Conservation (phyloP, 495 filamentous ascomycete species). For the Amniculicola lignicola region DNA sequence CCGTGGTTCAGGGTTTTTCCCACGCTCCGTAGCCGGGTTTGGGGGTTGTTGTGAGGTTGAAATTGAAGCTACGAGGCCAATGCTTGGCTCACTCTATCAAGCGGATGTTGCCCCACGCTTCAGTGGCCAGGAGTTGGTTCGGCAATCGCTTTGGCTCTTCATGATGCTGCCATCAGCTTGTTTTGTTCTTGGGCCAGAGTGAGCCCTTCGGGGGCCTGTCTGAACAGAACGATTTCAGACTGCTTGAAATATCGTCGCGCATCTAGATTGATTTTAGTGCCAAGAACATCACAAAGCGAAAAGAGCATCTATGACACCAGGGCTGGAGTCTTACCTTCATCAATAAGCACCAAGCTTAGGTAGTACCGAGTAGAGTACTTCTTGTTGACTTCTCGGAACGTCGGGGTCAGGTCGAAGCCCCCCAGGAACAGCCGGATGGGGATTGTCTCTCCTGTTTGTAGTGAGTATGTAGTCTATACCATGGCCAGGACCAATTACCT, state of each 20-base stretch:
- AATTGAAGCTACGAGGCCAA: neutral
- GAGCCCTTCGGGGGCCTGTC: constrained; percentile 73
- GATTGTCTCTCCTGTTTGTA: constrained; percentile 77
- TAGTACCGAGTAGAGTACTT: constrained; percentile 99
- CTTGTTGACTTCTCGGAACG: constrained; percentile 99
- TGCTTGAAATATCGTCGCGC: constrained; percentile 98
- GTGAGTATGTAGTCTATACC: constrained; percentile 35
- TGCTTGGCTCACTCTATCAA: neutral
- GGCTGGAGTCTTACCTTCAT: constrained; percentile 65
- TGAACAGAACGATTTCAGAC: constrained; percentile 95
- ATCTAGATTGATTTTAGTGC: too few relatives aligned
- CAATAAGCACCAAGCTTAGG: constrained; percentile 91
- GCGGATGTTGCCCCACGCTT: too few relatives aligned
- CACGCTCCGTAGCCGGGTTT: neutral
- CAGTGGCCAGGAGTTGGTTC: too few relatives aligned
- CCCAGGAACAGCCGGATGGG: constrained; percentile 97
- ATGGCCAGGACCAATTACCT: constrained; percentile 53
- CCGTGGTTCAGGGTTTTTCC: constrained; percentile 5
- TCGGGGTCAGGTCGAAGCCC: constrained; percentile 95
- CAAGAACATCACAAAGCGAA: too few relatives aligned
- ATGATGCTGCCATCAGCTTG: constrained; percentile 33
- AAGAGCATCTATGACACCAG: too few relatives aligned
- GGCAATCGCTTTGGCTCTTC: too few relatives aligned
- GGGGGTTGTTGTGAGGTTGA: neutral
- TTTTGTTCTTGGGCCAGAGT: constrained; percentile 34